Conservation (phyloP, 345 rosid genomes). For the Geranium rotundifolium region DNA sequence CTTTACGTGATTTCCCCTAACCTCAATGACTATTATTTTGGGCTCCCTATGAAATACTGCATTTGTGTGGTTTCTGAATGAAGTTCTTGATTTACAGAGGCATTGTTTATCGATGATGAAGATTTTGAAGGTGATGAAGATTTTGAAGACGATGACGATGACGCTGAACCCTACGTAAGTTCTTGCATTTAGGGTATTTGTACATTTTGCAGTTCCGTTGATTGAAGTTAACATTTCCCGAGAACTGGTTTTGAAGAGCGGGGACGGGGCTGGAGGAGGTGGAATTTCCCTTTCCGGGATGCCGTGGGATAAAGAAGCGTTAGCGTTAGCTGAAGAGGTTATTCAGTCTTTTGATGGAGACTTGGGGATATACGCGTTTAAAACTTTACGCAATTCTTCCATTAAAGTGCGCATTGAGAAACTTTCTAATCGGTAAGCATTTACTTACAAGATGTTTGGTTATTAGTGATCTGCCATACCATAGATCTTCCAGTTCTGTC, state of each 20-base stretch:
- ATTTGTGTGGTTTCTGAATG: background rate
- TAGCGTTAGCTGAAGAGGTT: conserved; percentile 47
- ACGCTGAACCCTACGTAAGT: conserved; percentile 57
- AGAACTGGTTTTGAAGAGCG: conserved; percentile 30
- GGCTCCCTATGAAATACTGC: background rate
- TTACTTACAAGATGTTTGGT: background rate
- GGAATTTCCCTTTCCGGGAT: conserved; percentile 75
- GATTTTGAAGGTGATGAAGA: conserved; percentile 32
- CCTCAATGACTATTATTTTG: too few relatives aligned
- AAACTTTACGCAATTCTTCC: conserved; percentile 45
- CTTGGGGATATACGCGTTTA: conserved; percentile 68
- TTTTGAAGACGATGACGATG: conserved; percentile 44
- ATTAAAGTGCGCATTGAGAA: conserved; percentile 78
- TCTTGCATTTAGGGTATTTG: background rate
- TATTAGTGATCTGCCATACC: too few relatives aligned
- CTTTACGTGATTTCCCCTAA: too few relatives aligned
- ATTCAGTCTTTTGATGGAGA: conserved; percentile 55
- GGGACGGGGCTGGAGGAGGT: conserved; percentile 87
- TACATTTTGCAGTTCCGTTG: background rate
- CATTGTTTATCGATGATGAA: conserved; percentile 23
- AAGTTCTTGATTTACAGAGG: conserved; percentile 25
- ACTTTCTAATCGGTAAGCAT: conserved; percentile 52
- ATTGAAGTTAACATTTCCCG: conserved; percentile 7
- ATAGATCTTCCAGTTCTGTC: too few relatives aligned
- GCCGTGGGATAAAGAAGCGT: conserved; percentile 79